phyloP scores from a whole-genome alignment of 2,329 filamentous ascomycete genomes.

The Arachnopeziza araneosa region DNA sequence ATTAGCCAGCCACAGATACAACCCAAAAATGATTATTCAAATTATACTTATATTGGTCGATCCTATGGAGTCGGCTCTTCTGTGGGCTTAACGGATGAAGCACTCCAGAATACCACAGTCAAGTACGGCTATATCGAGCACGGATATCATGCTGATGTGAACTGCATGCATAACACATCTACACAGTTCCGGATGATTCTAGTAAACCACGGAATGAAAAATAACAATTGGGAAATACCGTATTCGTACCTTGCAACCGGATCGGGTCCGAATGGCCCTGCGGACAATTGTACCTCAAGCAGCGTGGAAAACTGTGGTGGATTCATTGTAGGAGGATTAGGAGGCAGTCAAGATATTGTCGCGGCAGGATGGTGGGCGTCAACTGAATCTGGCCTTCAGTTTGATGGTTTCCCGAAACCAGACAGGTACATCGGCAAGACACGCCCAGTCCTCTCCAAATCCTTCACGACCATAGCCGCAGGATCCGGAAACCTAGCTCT shows the following conservation, averaged over 20 bases:
- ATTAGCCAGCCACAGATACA: neutral
- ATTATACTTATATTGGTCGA: neutral
- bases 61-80: slow-evolving; percentile 1
- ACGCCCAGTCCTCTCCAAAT: neutral
- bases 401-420: neutral
- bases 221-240: neutral
- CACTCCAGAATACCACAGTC: neutral
- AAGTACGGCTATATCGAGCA: neutral
- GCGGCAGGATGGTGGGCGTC: neutral
- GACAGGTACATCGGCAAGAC: neutral
- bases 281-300: neutral
- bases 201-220: neutral
- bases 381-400: neutral
- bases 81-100: neutral
- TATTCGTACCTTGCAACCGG: neutral
- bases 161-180: neutral
- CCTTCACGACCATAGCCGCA: neutral
- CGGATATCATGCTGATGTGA: neutral
- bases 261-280: neutral
- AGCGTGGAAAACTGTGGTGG: neutral
- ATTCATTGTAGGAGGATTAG: neutral
- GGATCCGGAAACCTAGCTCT: neutral
- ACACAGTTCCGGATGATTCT: neutral
- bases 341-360: neutral
- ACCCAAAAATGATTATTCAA: neutral